Evolutionary conservation across 805 yeast species (phyloP), one percentile per base, ranked within the genome.

Genomic region (Kodamaea jinghongensis): DNA sequence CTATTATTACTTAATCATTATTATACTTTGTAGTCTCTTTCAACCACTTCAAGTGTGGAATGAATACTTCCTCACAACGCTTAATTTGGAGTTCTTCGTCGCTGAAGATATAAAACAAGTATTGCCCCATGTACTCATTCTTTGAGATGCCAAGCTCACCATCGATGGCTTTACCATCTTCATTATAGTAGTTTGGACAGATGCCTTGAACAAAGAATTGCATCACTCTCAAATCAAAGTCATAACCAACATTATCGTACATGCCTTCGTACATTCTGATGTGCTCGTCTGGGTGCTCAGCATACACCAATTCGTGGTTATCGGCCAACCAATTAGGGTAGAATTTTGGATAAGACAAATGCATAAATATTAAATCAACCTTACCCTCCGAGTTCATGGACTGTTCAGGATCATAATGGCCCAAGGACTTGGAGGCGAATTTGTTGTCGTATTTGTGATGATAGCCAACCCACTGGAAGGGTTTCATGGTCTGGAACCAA

Each of bases 341-440:
- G 40, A 56, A 60, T 46, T 75, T 79, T 11, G 86, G 86, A 51
- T 79, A 78, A 12, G 81, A 75, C 45, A 79, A 58, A 56, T 79
- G 86, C 75, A 78, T 71, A 52, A 79, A 79, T 31, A 70, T 45
- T 7, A 49, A 47, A 11, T 40, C 51, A 31, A 43, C 44, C n/a
- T 45, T 33, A 2, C 49, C 45, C 12, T 26, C 40, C 36, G 38
- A 50, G 5, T 14, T 48, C 47, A 36, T 41, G 38, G 44, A 51
- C 13, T 38, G 44, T 5, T 54, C 44, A 3, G 75, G 75, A 50
- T 76, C 78, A 47, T 62, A 55, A 47, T 67, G 66, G 8, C 60
- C 60, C 47, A 68, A 58, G 28, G 69, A 60, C 38, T 55, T 56
- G 27, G 58, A 44, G 3, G 31, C 46, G 29, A 54, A 54, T 25